Conservation (phyloP, 1,139 yeast genomes). For the Pneumocystis carinii region DNA sequence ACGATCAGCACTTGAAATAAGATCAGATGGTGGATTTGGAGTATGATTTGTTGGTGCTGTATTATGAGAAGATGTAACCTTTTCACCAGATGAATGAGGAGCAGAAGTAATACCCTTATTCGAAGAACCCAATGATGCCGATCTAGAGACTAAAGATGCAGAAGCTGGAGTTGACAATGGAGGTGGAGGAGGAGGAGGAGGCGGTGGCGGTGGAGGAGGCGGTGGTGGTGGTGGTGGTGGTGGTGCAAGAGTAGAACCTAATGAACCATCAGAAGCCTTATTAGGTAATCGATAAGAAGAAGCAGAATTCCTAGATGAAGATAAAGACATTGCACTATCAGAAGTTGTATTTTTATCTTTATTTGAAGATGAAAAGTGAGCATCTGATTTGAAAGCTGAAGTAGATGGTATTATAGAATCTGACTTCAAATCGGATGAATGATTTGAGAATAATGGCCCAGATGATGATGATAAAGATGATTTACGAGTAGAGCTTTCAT, state of each 20-base stretch:
- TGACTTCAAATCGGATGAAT: conserved; percentile 3
- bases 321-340: not conserved
- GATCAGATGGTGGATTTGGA: not conserved
- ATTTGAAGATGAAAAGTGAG: not conserved
- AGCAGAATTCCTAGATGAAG: not conserved
- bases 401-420: conserved; percentile 13
- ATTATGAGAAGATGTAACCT: conserved; percentile 27
- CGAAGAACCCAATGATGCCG: conserved; percentile 17
- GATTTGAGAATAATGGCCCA: conserved; percentile 15
- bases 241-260: conserved; percentile 23
- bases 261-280: conserved; percentile 15
- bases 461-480: conserved; percentile 15
- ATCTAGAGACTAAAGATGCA: conserved; percentile 6
- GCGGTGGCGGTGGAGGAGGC: conserved; percentile 24
- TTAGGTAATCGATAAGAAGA: not conserved
- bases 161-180: conserved; percentile 12
- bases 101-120: conserved; percentile 18
- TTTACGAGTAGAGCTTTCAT: conserved; percentile 7
- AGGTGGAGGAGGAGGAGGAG: conserved; percentile 25
- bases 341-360: not conserved
- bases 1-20: conserved; percentile 33
- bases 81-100: conserved; percentile 24
- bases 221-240: conserved; percentile 20
- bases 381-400: conserved; percentile 12
- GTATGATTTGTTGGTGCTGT: conserved; percentile 29